A percentile compares a stretch with the other conserved stretches of the same genome.
Conservation (phyloP, 2,329 filamentous ascomycete species). For the Claviceps arundinis region DNA sequence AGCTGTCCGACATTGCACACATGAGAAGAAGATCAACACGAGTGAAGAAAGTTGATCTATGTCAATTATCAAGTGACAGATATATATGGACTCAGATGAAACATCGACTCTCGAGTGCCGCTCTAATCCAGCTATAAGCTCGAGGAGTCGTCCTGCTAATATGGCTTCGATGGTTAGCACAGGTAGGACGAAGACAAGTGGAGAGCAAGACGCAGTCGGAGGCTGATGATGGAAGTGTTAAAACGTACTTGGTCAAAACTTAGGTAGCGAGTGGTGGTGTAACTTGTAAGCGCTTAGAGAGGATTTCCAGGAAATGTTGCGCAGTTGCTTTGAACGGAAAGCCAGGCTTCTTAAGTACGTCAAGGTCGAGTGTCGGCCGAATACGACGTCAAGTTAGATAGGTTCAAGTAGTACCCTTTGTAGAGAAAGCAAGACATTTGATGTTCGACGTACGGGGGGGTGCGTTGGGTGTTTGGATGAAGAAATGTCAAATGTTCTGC, state of each 20-base stretch:
- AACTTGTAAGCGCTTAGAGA: not conserved
- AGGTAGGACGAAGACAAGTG: not conserved
- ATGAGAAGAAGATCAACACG: no score
- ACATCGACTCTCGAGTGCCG: not conserved
- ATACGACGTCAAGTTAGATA: no score
- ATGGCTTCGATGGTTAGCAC: not conserved
- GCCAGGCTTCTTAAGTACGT: not conserved
- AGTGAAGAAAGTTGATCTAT: no score
- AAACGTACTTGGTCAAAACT: not conserved
- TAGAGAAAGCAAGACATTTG: not conserved
- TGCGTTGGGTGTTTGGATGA: not conserved
- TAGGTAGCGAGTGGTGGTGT: no score
- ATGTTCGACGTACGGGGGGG: not conserved
- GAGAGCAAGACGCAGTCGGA: not conserved
- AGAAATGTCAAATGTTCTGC: constrained; percentile 1
- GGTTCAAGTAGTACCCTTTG: not conserved
- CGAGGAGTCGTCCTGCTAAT: not conserved
- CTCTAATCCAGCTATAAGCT: not conserved
- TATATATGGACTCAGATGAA: no score
- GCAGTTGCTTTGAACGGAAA: not conserved
- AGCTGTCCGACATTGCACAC: no score
- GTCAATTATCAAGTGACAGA: no score
- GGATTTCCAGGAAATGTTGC: not conserved
- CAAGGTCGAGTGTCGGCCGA: not conserved
- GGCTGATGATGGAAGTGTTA: not conserved